phyloP scores from a whole-genome alignment of 768 basidiomycete species.

The Lyophyllum shimeji region DNA sequence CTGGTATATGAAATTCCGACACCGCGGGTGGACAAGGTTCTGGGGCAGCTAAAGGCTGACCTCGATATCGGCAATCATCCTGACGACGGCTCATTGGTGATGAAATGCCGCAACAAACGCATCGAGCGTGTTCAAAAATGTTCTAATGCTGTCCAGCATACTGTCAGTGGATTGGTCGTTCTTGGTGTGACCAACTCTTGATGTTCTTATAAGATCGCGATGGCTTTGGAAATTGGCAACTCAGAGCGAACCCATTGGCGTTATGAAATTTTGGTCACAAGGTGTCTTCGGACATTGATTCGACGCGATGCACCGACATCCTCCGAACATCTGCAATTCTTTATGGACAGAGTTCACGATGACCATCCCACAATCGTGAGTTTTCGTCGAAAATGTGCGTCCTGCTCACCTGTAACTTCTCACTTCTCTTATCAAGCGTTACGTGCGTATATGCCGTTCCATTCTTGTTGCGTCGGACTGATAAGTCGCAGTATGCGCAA shows the following conservation, averaged over 20 bases:
- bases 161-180: slow-evolving; percentile 22
- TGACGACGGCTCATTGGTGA: slow-evolving; percentile 38
- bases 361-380: slow-evolving; percentile 68
- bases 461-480: not conserved
- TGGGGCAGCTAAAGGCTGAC: slow-evolving; percentile 34
- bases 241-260: slow-evolving; percentile 74
- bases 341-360: slow-evolving; percentile 60
- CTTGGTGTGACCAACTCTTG: not conserved
- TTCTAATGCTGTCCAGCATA: slow-evolving; percentile 40
- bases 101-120: slow-evolving; percentile 43
- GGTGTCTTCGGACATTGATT: slow-evolving; percentile 66
- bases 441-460: slow-evolving; percentile 38
- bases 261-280: slow-evolving; percentile 69
- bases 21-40: slow-evolving; percentile 36
- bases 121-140: slow-evolving; percentile 38
- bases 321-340: slow-evolving; percentile 49
- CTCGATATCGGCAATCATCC: slow-evolving; percentile 26
- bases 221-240: slow-evolving; percentile 58
- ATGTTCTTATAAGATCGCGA: slow-evolving; percentile 26
- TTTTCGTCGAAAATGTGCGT: slow-evolving; percentile 4
- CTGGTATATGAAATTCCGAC: slow-evolving; percentile 54
- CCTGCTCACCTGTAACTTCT: slow-evolving; percentile 2
- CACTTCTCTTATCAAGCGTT: slow-evolving; percentile 41
- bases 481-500: slow-evolving; percentile 55
- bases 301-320: slow-evolving; percentile 60